Conservation (phyloP, 495 filamentous ascomycete species). For the Penicillium herquei region DNA sequence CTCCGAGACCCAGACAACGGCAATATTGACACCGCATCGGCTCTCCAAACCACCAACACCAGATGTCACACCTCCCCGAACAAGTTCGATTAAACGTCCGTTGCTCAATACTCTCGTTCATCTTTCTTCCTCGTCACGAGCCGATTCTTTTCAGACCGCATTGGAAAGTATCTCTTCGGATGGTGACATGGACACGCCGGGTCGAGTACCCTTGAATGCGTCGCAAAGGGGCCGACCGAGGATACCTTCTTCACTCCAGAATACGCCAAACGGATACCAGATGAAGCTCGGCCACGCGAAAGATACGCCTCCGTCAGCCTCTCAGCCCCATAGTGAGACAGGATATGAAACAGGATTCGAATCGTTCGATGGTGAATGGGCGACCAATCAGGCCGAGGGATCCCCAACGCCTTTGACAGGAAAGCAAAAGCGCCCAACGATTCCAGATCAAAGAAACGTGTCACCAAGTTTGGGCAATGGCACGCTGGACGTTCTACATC, state of each 20-base stretch:
- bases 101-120: conserved; percentile 34
- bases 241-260: conserved; percentile 9
- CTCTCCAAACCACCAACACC: conserved; percentile 71
- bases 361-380: conserved; percentile 28
- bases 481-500: conserved; percentile 16
- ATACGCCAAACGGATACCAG: conserved; percentile 9
- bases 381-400: conserved; percentile 8
- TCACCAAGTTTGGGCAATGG: conserved; percentile 5
- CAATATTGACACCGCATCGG: conserved; percentile 55
- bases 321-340: conserved; percentile 18
- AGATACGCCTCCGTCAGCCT: conserved; percentile 10
- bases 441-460: neutral
- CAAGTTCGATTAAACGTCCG: conserved; percentile 41
- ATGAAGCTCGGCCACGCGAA: conserved; percentile 13
- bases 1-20: conserved; percentile 23
- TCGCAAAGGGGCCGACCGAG: conserved; percentile 33
- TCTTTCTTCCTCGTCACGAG: conserved; percentile 49
- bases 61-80: conserved; percentile 67
- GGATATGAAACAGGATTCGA: conserved; percentile 25
- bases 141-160: conserved; percentile 74
- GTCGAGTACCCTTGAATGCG: conserved; percentile 34
- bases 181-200: conserved; percentile 55
- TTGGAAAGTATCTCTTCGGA: conserved; percentile 63
- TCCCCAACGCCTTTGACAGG: conserved; percentile 19
- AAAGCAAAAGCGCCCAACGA: conserved; percentile 14